Base-by-base conservation (phyloP, 2,329 filamentous ascomycete genomes). In the Cladosporium austrohemisphaericum region DNA sequence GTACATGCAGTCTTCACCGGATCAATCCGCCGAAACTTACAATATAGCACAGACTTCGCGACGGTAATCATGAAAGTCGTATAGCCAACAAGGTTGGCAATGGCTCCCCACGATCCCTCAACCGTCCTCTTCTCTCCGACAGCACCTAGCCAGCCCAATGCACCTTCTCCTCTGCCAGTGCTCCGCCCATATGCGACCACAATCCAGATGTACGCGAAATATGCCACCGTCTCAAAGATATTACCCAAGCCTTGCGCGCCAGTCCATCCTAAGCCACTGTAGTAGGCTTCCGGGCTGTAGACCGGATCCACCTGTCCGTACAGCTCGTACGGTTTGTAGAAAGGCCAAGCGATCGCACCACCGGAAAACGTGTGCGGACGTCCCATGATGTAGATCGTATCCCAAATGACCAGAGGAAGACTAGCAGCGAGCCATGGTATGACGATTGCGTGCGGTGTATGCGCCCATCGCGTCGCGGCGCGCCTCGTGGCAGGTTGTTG, bases 301-400 rank as follows among this genome's bases (percentile, higher is more conserved):
- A 92, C 76, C 66, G 90, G 76, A 69, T 95, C 90, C 57, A 95
- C 75, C 43, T 76, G 72, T 50, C 85, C 87, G 71, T 95, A 95
- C 1, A 94, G 79, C 61, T 78, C 80, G 70, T 95, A 95, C 0
- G 87, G 88, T 23, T 70, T 72, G 78, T 81, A 95, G 33, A 95
- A 60, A 1, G 86, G 86, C 58, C 71, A 76, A 71, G 94, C 87
- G 45, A 85, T 72, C 38, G 68, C 70, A 13, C 89, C 89, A 57
- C 88, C 87, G 0, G 84, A 81, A 86, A 95, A 93, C 50, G 83
- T 86, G 67, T 84, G 80, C 23, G 90, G 90, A 16, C 90, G 86
- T 47, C 87, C 72, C 38, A 95, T 74, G 31, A 95, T 81, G 71
- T 95, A 95, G 51, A 75, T 73, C 23, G 79, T 80, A 71, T 95